Conservation (phyloP, 208 protist species). For the Lotmaria passim region DNA sequence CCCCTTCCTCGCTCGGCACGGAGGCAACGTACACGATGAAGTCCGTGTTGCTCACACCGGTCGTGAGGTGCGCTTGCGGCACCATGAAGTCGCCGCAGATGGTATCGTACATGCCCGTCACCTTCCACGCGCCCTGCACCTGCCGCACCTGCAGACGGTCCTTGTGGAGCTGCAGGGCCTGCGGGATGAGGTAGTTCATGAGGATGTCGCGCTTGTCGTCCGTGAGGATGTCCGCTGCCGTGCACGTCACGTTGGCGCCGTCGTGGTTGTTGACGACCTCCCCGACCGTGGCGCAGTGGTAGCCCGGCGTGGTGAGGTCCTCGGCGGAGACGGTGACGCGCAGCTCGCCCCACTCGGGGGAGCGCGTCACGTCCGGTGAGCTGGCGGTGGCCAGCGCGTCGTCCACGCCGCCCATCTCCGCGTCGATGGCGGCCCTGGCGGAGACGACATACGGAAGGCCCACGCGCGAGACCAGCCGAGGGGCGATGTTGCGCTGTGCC, state of each 20-base stretch:
- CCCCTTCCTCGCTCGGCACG: slow-evolving; percentile 17
- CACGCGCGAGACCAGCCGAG: neutral
- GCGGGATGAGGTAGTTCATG: slow-evolving; percentile 38
- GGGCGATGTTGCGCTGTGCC: neutral
- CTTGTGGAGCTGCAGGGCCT: slow-evolving; percentile 55
- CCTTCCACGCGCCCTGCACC: slow-evolving; percentile 20
- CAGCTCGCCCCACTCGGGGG: slow-evolving; percentile 33
- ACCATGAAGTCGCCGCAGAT: slow-evolving; percentile 10
- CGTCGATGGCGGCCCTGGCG: neutral
- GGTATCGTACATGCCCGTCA: slow-evolving; percentile 10
- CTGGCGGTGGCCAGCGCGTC: neutral
- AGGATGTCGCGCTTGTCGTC: slow-evolving; percentile 39
- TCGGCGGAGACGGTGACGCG: slow-evolving; percentile 43
- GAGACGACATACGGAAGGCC: slow-evolving; percentile 13
- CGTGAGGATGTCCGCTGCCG: slow-evolving; percentile 37
- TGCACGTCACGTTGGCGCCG: slow-evolving; percentile 31
- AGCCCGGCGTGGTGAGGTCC: slow-evolving; percentile 37
- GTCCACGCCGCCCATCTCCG: neutral
- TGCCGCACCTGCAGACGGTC: slow-evolving; percentile 54
- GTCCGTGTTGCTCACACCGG: slow-evolving; percentile 51
- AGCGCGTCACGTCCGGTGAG: neutral
- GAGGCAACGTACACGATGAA: slow-evolving; percentile 74
- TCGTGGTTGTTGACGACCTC: slow-evolving; percentile 22
- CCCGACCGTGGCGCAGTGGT: slow-evolving; percentile 47
- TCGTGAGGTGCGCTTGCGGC: slow-evolving; percentile 36